These are phyloP conservation scores for Lachancea meyersii DNA, from an alignment of 805 yeast genomes.

Conservation along the genomic window DNA sequence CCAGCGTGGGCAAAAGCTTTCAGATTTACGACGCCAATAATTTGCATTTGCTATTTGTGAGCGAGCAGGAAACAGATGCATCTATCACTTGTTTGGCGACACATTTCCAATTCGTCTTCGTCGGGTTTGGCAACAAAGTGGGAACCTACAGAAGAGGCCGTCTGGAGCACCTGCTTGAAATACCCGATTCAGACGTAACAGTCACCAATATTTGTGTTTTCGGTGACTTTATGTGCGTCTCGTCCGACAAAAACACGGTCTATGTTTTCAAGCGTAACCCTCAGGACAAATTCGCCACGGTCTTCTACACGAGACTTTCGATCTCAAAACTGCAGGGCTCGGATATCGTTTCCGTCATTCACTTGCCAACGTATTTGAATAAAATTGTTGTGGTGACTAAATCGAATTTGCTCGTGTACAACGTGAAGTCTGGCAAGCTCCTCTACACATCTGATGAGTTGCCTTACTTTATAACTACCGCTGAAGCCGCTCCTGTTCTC, in stretches of 20 bases:
- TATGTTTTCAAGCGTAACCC: slow-evolving; percentile 44
- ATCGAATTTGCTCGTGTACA: slow-evolving; percentile 53
- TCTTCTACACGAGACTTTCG: slow-evolving; percentile 57
- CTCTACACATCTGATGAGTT: slow-evolving; percentile 54
- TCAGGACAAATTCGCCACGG: slow-evolving; percentile 44
- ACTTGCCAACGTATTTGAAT: slow-evolving; percentile 88
- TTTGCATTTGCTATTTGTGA: slow-evolving; percentile 76
- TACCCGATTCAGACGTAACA: slow-evolving; percentile 33
- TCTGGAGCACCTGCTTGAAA: slow-evolving; percentile 36
- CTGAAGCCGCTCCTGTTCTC: slow-evolving; percentile 79
- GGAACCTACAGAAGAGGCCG: slow-evolving; percentile 82
- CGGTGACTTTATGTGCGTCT: slow-evolving; percentile 70
- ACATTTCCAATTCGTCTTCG: slow-evolving; percentile 79
- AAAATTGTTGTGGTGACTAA: slow-evolving; percentile 81
- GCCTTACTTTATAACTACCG: slow-evolving; percentile 53
- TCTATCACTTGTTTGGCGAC: slow-evolving; percentile 68
- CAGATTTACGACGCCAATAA: slow-evolving; percentile 92
- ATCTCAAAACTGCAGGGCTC: slow-evolving; percentile 59
- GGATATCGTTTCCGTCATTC: slow-evolving; percentile 49
- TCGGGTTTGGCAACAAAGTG: slow-evolving; percentile 61
- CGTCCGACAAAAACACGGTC: slow-evolving; percentile 41
- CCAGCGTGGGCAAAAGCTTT: slow-evolving; percentile 83
- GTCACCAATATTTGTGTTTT: slow-evolving; percentile 54
- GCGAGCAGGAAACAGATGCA: slow-evolving; percentile 66
- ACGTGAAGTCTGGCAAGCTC: slow-evolving; percentile 70